phyloP scores from a whole-genome alignment of 768 basidiomycete species.

The Termitomyces sp. region DNA sequence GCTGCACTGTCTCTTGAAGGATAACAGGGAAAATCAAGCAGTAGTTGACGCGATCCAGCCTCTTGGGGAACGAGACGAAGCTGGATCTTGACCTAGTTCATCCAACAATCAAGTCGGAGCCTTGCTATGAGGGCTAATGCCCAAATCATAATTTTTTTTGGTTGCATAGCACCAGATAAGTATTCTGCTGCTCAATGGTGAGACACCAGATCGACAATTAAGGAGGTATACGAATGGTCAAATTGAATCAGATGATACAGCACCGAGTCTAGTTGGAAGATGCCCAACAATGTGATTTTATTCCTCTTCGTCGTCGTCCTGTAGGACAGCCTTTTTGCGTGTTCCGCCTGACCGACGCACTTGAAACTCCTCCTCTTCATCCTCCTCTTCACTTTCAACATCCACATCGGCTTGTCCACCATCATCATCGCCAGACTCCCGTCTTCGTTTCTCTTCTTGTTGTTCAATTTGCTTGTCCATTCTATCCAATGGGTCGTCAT shows the following conservation, averaged over 20 bases:
- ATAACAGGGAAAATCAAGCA: constrained; percentile 77
- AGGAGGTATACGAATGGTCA: neutral
- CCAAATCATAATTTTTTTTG: neutral
- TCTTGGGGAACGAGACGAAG: constrained; percentile 54
- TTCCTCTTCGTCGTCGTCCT: constrained; percentile 64
- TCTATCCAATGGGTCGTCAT: constrained; percentile 59
- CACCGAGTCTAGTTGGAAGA: neutral
- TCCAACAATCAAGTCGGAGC: neutral
- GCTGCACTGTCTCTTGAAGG: constrained; percentile 71
- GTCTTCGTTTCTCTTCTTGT: constrained; percentile 49
- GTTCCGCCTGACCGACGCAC: constrained; percentile 55
- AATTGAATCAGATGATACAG: neutral
- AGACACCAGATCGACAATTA: neutral
- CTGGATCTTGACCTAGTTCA: constrained; percentile 31
- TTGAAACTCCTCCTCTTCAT: constrained; percentile 69
- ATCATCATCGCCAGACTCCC: constrained; percentile 27
- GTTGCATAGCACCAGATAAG: neutral
- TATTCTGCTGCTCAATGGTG: neutral
- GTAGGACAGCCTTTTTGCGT: constrained; percentile 57
- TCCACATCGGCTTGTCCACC: constrained; percentile 29
- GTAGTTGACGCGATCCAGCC: constrained; percentile 74
- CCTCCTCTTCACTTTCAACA: constrained; percentile 29
- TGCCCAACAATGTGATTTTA: neutral
- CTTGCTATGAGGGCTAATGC: neutral
- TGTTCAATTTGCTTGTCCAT: constrained; percentile 69